These are phyloP conservation scores for Dryas drummondii DNA, from an alignment of 306 rosid species.

Conservation along the genomic window DNA sequence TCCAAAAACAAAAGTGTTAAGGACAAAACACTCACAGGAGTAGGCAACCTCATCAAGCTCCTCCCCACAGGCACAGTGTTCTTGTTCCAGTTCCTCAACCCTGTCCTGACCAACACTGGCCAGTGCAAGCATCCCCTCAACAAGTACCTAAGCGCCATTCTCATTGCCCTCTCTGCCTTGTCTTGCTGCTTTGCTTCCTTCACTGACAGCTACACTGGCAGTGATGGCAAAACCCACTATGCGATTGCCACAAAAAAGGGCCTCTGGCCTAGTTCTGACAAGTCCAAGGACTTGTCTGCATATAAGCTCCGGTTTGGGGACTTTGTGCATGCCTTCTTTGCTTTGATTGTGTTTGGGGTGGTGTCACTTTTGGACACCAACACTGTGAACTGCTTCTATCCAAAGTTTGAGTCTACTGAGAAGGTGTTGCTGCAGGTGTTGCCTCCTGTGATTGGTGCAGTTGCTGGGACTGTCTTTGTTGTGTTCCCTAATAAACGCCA, in stretches of 20 bases:
- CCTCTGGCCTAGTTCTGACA: constrained; percentile 49
- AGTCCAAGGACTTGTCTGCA: constrained; percentile 36
- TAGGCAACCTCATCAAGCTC: constrained; percentile 64
- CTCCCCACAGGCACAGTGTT: constrained; percentile 83
- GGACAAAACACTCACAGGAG: constrained; percentile 35
- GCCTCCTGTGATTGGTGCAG: constrained; percentile 64
- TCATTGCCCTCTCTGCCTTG: constrained; percentile 48
- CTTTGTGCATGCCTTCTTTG: constrained; percentile 59
- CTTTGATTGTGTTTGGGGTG: constrained; percentile 55
- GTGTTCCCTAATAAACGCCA: constrained; percentile 65
- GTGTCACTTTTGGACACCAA: constrained; percentile 55
- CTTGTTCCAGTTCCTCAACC: constrained; percentile 71
- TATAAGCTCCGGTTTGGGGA: constrained; percentile 60
- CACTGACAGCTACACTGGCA: constrained; percentile 72
- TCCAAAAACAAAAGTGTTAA: background rate
- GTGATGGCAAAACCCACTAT: constrained; percentile 52
- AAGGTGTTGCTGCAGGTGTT: constrained; percentile 48
- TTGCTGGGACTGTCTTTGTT: constrained; percentile 49
- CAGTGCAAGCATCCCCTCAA: constrained; percentile 41
- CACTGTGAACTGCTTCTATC: constrained; percentile 58
- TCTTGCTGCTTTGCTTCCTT: constrained; percentile 68
- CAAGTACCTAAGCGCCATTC: constrained; percentile 45
- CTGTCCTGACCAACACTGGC: constrained; percentile 63
- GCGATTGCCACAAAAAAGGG: constrained; percentile 55
- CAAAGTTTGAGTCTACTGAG: constrained; percentile 36